These are phyloP conservation scores for Thalassiosira oceanica DNA, from an alignment of 352 stramenopile genomes.

Conservation along the genomic window DNA sequence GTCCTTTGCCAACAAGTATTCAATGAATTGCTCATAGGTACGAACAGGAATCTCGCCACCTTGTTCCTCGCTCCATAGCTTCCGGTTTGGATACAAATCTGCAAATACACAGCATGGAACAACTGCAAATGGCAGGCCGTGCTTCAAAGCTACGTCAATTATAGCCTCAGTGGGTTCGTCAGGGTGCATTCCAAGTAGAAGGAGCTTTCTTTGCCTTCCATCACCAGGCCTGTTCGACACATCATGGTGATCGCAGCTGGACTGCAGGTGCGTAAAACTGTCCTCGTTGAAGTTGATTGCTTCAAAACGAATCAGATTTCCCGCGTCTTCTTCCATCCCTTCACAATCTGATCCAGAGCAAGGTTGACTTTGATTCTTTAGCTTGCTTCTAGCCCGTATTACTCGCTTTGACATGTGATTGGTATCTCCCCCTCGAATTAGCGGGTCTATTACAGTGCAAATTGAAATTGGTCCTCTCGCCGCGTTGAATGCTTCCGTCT, in stretches of 20 bases:
- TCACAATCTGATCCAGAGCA: no score
- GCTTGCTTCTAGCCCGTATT: conserved; percentile 1
- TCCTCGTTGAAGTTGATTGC: conserved; percentile 43
- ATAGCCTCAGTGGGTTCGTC: conserved; percentile 91
- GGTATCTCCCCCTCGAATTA: conserved; percentile 54
- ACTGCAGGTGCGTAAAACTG: conserved; percentile 9
- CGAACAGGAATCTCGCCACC: conserved; percentile 21
- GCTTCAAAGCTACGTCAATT: conserved; percentile 86
- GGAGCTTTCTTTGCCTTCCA: conserved; percentile 2
- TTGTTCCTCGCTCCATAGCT: conserved; percentile 2
- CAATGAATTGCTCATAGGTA: conserved; percentile 65
- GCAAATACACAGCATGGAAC: conserved; percentile 93
- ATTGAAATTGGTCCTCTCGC: no score
- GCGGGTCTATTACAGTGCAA: conserved; percentile 64
- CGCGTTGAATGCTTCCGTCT: conserved; percentile 6
- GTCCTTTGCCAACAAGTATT: conserved; percentile 72
- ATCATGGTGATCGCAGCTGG: neutral
- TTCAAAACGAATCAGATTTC: conserved; percentile 12
- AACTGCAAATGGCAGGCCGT: conserved; percentile 86
- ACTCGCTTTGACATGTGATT: conserved; percentile 10
- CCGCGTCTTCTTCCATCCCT: neutral
- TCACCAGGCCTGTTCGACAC: neutral
- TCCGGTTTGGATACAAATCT: conserved; percentile 83
- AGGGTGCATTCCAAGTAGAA: conserved; percentile 89
- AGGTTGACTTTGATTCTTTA: neutral